Evolutionary conservation across 768 basidiomycete species (phyloP).

Genomic region (Pulveroboletus ravenelii): DNA sequence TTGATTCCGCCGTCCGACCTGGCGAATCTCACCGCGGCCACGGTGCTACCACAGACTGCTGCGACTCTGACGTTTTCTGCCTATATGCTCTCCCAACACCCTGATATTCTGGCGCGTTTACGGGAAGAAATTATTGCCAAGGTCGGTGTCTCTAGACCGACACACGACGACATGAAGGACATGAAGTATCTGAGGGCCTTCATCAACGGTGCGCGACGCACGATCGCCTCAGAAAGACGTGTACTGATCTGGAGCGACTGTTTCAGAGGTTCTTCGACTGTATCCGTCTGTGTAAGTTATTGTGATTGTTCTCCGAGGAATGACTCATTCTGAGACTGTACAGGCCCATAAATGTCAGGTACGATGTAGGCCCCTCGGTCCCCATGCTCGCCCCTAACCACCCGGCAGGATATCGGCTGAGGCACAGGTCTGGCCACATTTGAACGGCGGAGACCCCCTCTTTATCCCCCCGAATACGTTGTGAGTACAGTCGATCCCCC

Average conservation of each 20-base stretch:
- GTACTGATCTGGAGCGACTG: not conserved
- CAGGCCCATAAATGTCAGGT: constrained; percentile 21
- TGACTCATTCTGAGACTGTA: not conserved
- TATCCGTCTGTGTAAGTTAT: constrained; percentile 28
- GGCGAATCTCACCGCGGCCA: not conserved
- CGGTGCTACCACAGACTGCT: constrained; percentile 22
- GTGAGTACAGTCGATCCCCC: too few relatives aligned
- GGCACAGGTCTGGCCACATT: too few relatives aligned
- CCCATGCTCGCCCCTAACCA: not conserved
- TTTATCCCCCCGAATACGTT: too few relatives aligned
- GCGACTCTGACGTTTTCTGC: constrained; percentile 33
- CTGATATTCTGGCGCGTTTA: constrained; percentile 42
- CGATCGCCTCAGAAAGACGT: not conserved
- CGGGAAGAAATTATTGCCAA: constrained; percentile 52
- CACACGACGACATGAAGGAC: constrained; percentile 51
- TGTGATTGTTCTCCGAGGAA: not conserved
- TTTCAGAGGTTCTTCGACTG: constrained; percentile 30
- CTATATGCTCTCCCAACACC: constrained; percentile 50
- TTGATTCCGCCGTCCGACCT: not conserved
- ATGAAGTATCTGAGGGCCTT: constrained; percentile 59
- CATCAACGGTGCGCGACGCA: constrained; percentile 46
- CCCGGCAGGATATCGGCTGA: too few relatives aligned
- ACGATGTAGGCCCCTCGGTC: not conserved
- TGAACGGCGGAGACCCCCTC: too few relatives aligned
- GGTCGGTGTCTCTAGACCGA: constrained; percentile 47